Conservation (phyloP, 768 basidiomycete species). For the Boletus tomentosulus region DNA sequence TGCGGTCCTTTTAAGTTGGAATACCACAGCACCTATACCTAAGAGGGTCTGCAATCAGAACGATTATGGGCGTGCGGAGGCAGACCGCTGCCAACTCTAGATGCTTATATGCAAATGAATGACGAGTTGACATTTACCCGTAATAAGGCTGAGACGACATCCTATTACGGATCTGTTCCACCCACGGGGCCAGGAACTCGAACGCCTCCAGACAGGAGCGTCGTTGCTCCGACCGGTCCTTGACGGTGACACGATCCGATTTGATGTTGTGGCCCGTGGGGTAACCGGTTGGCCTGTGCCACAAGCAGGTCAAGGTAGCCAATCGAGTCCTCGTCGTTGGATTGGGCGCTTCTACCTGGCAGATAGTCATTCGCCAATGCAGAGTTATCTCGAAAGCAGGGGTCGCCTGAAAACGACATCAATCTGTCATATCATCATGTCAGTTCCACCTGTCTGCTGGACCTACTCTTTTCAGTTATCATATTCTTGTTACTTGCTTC, state of each 20-base stretch:
- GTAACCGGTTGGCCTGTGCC: neutral
- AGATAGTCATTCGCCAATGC: no score
- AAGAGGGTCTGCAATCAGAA: neutral
- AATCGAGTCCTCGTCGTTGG: no score
- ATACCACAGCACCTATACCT: neutral
- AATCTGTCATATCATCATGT: no score
- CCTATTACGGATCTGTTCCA: neutral
- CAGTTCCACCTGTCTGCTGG: no score
- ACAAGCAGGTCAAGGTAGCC: no score
- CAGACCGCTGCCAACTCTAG: neutral
- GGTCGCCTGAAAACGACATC: no score
- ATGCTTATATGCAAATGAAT: neutral
- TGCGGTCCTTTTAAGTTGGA: slow-evolving; percentile 1
- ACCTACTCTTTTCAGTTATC: no score
- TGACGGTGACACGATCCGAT: neutral
- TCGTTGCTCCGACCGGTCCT: neutral
- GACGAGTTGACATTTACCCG: neutral
- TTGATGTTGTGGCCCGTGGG: neutral
- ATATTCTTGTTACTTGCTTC: no score
- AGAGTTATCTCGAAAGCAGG: no score
- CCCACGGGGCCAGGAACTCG: neutral
- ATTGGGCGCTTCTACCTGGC: no score
- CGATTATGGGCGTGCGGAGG: neutral
- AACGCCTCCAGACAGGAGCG: neutral
- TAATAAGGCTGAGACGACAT: neutral